Percentiles rank a stretch among this genome's conserved stretches.
Conservation (phyloP, 495 filamentous ascomycete species). For the Aspergillus carlsbadensis region DNA sequence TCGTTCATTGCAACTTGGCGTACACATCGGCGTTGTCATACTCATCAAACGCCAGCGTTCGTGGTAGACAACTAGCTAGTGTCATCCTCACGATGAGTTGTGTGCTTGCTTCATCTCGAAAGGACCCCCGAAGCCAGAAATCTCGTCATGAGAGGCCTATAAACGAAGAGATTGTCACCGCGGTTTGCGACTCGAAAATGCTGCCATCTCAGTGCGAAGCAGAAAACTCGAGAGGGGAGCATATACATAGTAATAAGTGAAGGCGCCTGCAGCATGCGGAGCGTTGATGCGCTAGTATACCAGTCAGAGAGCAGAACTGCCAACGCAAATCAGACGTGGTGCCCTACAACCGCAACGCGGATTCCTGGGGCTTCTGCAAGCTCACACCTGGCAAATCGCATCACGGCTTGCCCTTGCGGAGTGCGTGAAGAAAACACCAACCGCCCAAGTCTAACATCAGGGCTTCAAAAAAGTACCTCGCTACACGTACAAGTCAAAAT, state of each 20-base stretch:
- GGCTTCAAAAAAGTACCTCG: not conserved
- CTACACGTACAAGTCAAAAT: not conserved
- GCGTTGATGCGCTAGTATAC: not conserved
- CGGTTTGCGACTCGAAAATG: constrained; percentile 6
- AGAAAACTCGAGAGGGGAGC: not conserved
- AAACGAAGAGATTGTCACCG: not conserved
- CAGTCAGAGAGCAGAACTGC: constrained; percentile 10
- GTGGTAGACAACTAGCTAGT: not conserved
- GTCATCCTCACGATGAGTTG: not conserved
- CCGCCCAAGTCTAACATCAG: not conserved
- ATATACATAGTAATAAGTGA: not conserved
- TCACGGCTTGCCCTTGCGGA: not conserved
- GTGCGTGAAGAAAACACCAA: not conserved
- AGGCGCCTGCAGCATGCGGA: not conserved
- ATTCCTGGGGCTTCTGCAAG: constrained; percentile 10
- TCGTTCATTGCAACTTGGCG: not conserved
- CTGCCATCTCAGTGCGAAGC: not conserved
- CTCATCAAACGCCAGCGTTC: not conserved
- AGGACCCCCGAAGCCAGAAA: not conserved
- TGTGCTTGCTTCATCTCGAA: not conserved
- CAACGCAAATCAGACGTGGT: constrained; percentile 23
- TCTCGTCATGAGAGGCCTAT: not conserved
- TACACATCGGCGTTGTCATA: constrained; percentile 4
- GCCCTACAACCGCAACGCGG: constrained; percentile 14
- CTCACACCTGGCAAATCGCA: not conserved